Conservation (phyloP, 129 eudicot species). For the Calendula officinalis region DNA sequence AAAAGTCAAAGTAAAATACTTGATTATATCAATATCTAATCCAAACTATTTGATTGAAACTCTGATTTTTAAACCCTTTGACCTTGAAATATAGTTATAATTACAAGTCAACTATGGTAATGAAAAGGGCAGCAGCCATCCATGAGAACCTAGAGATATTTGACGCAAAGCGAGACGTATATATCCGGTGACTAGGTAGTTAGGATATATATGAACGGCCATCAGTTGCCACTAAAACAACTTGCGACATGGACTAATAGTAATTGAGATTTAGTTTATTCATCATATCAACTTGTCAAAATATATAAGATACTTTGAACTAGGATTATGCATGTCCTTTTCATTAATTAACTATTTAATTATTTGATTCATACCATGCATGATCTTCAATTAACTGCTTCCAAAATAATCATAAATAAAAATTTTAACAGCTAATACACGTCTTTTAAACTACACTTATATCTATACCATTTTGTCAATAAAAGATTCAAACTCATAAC, state of each 20-base stretch:
- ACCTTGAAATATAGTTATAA: neutral
- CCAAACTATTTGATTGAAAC: neutral
- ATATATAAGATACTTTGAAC: conserved; percentile 24
- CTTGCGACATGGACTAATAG: conserved; percentile 3
- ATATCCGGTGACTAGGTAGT: conserved; percentile 12
- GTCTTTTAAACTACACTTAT: too few relatives aligned
- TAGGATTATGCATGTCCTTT: conserved; percentile 34
- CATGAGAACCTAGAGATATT: conserved; percentile 17
- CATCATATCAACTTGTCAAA: conserved; percentile 10
- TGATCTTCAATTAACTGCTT: conserved; percentile 9
- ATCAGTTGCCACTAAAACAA: conserved; percentile 12
- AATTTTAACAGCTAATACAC: too few relatives aligned
- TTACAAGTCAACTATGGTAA: neutral
- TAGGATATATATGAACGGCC: conserved; percentile 18
- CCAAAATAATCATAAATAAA: too few relatives aligned
- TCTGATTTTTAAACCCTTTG: conserved; percentile 16
- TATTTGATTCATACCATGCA: neutral
- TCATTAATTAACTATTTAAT: conserved; percentile 20
- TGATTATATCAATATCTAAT: too few relatives aligned
- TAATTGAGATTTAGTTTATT: neutral
- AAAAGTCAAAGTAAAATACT: too few relatives aligned
- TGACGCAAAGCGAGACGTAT: neutral
- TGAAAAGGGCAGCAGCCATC: conserved; percentile 28
- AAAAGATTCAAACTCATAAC: neutral
- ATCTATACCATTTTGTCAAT: too few relatives aligned